Base-by-base conservation (phyloP, 331 rosid species). In the Arachis monticola region DNA sequence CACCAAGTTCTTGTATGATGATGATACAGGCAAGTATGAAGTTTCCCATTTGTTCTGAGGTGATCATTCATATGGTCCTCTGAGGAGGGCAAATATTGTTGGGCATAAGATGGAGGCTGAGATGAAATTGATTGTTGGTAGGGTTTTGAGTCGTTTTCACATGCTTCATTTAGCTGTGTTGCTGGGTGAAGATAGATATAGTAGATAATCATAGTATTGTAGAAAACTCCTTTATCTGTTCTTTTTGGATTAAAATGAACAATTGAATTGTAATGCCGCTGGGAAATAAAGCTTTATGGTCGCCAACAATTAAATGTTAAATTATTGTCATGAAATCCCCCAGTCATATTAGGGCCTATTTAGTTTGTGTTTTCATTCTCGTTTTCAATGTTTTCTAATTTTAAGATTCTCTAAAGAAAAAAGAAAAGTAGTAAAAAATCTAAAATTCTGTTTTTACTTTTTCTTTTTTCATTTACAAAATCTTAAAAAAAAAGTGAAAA, bases 1-100 rank as follows among this genome's bases (percentile, higher is more conserved):
- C 80, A 79, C 78, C 76, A 68, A 79, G 77, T 79, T 82, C 80
- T 81, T 79, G 78, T 78, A 80, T 76, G 79, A 52, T 35, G 38
- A 35, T 76, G 83, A 64, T 73, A 77, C 86, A 82, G 86, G 86
- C 74, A 45, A 60, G n/a, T 75, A 67, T 68, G 78, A 85, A 79
- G 86, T 85, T 71, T 61, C 75, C 22, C 71, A 50, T 63, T 72
- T 79, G 73, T 85, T 35, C 77, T 73, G 87, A 73, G 69, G 85
- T 74, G 80, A 69, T 73, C 86, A 35, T 35, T 35, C 38, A 56
- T 77, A 76, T 67, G 83, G 66, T 70, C 70, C 61, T 17, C 60
- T 78, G 85, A 73, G 80, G 74, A 41, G 40, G 60, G 64, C 65
- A 62, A 31, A 31, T 73, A 64, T 84, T 77, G 50, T 73, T 69